A percentile compares a stretch with the other conserved stretches of the same genome.
phyloP scores from a whole-genome alignment of 108 stramenopile genomes.

The Cylindrotheca fusiformis region DNA sequence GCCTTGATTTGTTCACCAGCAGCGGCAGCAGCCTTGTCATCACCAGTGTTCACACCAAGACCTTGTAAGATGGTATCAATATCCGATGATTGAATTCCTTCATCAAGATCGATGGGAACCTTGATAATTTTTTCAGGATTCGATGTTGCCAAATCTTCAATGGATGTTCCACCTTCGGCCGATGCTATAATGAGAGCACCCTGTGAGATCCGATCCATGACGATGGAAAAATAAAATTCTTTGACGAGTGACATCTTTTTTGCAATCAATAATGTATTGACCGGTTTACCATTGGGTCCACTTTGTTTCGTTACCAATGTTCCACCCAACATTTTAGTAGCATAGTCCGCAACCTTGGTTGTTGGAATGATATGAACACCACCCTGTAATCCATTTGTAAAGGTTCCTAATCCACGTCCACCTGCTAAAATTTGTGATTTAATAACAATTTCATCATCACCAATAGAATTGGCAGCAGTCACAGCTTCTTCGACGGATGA shows the following conservation, averaged over 20 bases:
- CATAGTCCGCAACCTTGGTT: constrained; percentile 43
- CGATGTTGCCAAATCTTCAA: constrained; percentile 82
- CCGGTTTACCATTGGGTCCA: constrained; percentile 66
- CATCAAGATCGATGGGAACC: constrained; percentile 76
- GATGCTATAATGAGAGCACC: constrained; percentile 83
- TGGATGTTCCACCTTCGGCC: constrained; percentile 76
- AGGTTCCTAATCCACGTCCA: constrained; percentile 60
- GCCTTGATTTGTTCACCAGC: constrained; percentile 42
- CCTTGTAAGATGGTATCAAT: constrained; percentile 55
- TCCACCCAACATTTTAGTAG: constrained; percentile 57
- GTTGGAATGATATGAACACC: constrained; percentile 56
- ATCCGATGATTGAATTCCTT: constrained; percentile 66
- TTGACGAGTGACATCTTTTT: constrained; percentile 72
- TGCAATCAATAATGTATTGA: constrained; percentile 69
- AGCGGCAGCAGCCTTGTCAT: constrained; percentile 41
- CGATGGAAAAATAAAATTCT: constrained; percentile 86
- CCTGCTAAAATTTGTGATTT: constrained; percentile 76
- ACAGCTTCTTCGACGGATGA: constrained; percentile 34
- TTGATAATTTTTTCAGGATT: constrained; percentile 71
- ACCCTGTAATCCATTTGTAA: constrained; percentile 69
- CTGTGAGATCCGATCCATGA: constrained; percentile 80
- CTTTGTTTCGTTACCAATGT: constrained; percentile 79
- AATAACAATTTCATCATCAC: constrained; percentile 45
- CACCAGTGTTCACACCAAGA: constrained; percentile 44
- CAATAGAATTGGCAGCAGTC: constrained; percentile 27